Percentiles rank a stretch among this genome's conserved stretches.
These are phyloP conservation scores for Neurospora sp. DNA, from an alignment of 2,329 filamentous ascomycete species.

Conservation along the genomic window DNA sequence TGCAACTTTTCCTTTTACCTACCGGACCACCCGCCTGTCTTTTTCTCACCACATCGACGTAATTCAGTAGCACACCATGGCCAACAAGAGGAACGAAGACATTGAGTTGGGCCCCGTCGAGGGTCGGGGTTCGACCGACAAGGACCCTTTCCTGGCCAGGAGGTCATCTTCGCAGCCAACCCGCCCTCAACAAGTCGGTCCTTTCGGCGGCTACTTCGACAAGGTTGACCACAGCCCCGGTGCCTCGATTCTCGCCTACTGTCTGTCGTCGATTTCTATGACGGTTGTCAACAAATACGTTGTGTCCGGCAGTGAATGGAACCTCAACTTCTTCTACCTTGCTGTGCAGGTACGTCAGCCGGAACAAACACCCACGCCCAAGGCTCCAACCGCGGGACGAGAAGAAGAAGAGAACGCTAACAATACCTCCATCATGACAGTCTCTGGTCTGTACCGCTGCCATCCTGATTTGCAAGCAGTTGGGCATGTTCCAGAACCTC, in stretches of 20 bases:
- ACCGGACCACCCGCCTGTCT: slow-evolving; percentile 6
- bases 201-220: slow-evolving; percentile 30
- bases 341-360: slow-evolving; percentile 71
- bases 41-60: background rate
- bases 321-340: slow-evolving; percentile 92
- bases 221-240: slow-evolving; percentile 64
- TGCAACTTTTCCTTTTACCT: slow-evolving; percentile 1
- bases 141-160: slow-evolving; percentile 39
- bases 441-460: slow-evolving; percentile 79
- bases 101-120: slow-evolving; percentile 63
- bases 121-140: slow-evolving; percentile 41
- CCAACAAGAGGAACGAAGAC: slow-evolving; percentile 84
- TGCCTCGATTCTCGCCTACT: slow-evolving; percentile 81
- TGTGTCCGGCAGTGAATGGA: slow-evolving; percentile 81
- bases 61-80: slow-evolving; percentile 43
- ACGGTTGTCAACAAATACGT: slow-evolving; percentile 99
- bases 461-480: slow-evolving; percentile 72
- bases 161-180: slow-evolving; percentile 28
- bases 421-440: slow-evolving; percentile 34
- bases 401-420: slow-evolving; percentile 4
- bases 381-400: background rate
- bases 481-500: slow-evolving; percentile 72
- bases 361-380: background rate
- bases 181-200: slow-evolving; percentile 20
- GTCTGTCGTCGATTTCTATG: slow-evolving; percentile 95